Evolutionary conservation across 768 basidiomycete genomes (phyloP).

Genomic region (Hygrocybe coccinea): DNA sequence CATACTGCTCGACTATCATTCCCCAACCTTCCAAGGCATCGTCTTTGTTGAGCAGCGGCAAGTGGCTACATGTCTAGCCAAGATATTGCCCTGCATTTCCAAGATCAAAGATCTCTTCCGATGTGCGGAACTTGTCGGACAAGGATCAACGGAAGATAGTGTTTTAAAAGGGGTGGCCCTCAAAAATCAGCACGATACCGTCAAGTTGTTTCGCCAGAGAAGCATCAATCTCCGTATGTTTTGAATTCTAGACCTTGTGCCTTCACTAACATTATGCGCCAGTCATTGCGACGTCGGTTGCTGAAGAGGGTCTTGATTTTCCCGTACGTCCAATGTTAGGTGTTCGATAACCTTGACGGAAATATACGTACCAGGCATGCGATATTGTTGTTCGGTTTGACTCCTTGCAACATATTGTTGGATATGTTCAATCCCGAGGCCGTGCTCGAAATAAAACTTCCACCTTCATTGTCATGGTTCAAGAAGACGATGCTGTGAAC

Average conservation of each 20-base stretch:
- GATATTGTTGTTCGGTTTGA: slow-evolving; percentile 87
- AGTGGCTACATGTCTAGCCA: slow-evolving; percentile 64
- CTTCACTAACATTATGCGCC: slow-evolving; percentile 4
- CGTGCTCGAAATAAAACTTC: slow-evolving; percentile 74
- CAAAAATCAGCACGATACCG: slow-evolving; percentile 50
- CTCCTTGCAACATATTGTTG: slow-evolving; percentile 72
- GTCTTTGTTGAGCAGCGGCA: slow-evolving; percentile 87
- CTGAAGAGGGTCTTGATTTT: slow-evolving; percentile 91
- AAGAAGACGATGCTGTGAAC: slow-evolving; percentile 51
- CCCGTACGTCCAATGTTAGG: slow-evolving; percentile 42
- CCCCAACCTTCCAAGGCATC: slow-evolving; percentile 67
- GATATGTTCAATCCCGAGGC: slow-evolving; percentile 86
- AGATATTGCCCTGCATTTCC: slow-evolving; percentile 56
- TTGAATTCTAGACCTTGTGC: background rate
- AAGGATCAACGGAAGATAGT: slow-evolving; percentile 47
- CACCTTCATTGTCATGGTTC: slow-evolving; percentile 78
- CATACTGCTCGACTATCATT: slow-evolving; percentile 51
- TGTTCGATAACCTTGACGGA: slow-evolving; percentile 4
- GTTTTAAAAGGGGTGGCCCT: slow-evolving; percentile 37
- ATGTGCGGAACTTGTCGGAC: slow-evolving; percentile 66
- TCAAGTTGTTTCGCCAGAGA: slow-evolving; percentile 60
- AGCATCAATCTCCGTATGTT: slow-evolving; percentile 63
- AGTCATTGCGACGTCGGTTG: slow-evolving; percentile 83
- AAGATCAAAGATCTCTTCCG: slow-evolving; percentile 52
- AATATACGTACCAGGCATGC: slow-evolving; percentile 58